A percentile compares a stretch with the other conserved stretches of the same genome.
Evolutionary conservation across 331 rosid species (phyloP).

Genomic region (Pyrus hybrid): DNA sequence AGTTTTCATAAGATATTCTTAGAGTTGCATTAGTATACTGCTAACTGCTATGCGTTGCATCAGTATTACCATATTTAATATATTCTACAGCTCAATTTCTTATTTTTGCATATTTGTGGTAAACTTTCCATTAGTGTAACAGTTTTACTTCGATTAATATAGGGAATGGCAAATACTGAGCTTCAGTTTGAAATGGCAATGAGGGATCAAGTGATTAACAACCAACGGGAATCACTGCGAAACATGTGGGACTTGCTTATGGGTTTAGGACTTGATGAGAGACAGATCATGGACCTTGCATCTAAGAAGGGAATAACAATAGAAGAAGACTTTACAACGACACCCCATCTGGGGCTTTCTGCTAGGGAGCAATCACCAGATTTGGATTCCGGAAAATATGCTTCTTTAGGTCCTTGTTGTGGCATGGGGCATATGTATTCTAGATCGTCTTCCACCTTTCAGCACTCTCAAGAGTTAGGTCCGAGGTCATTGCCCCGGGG

Average conservation of each 20-base stretch:
- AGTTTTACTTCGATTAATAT: neutral
- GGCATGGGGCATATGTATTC: conserved; percentile 15
- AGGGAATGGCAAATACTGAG: conserved; percentile 59
- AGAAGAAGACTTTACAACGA: conserved; percentile 39
- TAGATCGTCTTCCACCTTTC: conserved; percentile 27
- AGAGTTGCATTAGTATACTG: neutral
- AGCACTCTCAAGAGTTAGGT: conserved; percentile 19
- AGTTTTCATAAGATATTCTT: neutral
- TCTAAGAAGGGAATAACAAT: conserved; percentile 47
- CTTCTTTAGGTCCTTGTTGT: conserved; percentile 9
- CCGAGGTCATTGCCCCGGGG: conserved; percentile 3
- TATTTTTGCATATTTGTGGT: neutral
- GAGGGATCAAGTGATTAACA: conserved; percentile 58
- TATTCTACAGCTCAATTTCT: neutral
- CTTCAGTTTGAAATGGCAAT: conserved; percentile 61
- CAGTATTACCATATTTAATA: neutral
- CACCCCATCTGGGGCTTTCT: conserved; percentile 26
- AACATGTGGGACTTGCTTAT: conserved; percentile 49
- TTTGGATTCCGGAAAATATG: conserved; percentile 13
- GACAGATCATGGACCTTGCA: conserved; percentile 41
- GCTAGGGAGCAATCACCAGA: conserved; percentile 24
- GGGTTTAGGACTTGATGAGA: conserved; percentile 51
- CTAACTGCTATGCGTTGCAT: neutral
- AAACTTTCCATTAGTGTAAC: neutral
- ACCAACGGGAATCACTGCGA: conserved; percentile 46